Base-by-base conservation (phyloP, 164 flowering plant species). In the Protea cynaroides region DNA sequence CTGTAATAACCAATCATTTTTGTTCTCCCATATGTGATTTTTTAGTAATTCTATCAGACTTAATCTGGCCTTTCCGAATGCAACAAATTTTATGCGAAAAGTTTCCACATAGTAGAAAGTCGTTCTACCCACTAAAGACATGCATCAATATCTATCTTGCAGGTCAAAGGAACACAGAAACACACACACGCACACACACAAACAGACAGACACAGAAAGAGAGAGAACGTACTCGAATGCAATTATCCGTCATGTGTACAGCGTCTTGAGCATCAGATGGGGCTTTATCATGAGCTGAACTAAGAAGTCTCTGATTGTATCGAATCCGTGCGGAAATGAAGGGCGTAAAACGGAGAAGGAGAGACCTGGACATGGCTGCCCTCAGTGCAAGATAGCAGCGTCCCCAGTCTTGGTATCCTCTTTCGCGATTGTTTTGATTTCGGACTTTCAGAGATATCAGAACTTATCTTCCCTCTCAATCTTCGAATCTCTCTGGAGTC, bases 211-310 rank as follows among this genome's bases (percentile, higher is more conserved):
- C 43, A 23, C 13, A 40, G 47, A 36, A 61, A 62, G 37, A 58
- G 40, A 55, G 57, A 34, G 49, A 47, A 6, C 9, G 7, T 65
- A 73, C 76, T 40, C 69, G 63, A 58, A 69, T 65, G 69, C 76
- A 73, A 65, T 65, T 69, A n/a, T 73, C 76, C 7, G 72, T 73
- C 71, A 73, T 69, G 37, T 69, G 63, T 4, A 73, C 46, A 17
- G 59, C 53, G 21, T 73, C 72, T 29, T 54, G 65, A 60, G 43
- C 6, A 7, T 50, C 25, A 17, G 61, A 56, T 0, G 72, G 43
- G 53, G 73, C 49, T 36, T 36, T 29, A 3, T 49, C 53, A 25
- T 15, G 12, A 51, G 72, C 58, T 7, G 67, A 51, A 14, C 22
- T 38, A 0, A 72, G 67, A 53, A 62, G 56, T 29, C 67, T 61